phyloP scores from a whole-genome alignment of 768 basidiomycete genomes.

The Collybiopsis confluens region DNA sequence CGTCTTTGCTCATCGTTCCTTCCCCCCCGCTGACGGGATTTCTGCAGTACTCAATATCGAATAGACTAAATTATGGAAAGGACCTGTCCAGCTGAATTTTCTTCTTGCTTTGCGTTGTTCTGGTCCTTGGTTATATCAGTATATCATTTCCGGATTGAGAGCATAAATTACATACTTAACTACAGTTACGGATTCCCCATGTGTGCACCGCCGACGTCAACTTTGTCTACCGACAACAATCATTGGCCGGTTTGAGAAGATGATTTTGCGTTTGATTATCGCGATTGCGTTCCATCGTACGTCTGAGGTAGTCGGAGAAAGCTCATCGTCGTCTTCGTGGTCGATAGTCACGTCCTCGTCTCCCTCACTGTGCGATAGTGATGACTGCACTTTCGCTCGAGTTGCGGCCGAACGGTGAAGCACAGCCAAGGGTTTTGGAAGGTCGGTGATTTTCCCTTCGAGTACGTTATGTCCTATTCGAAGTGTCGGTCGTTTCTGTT shows the following conservation, averaged over 20 bases:
- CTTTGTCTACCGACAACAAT: conserved; percentile 42
- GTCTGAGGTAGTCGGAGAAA: conserved; percentile 4
- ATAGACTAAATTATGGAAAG: conserved; percentile 1
- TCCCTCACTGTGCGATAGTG: too few species aligned
- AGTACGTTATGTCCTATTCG: conserved; percentile 86
- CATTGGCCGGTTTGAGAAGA: conserved; percentile 82
- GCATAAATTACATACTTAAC: too few species aligned
- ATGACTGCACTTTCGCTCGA: conserved; percentile 9
- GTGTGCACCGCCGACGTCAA: too few species aligned
- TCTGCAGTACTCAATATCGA: background rate
- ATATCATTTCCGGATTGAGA: too few species aligned
- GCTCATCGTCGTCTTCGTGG: conserved; percentile 6
- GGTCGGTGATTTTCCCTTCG: conserved; percentile 74
- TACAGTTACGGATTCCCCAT: too few species aligned
- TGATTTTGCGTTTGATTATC: conserved; percentile 75
- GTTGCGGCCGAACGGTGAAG: conserved; percentile 57
- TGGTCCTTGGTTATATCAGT: too few species aligned
- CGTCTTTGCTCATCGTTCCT: background rate
- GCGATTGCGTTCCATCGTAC: conserved; percentile 59
- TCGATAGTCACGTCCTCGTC: background rate
- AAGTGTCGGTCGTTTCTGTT: conserved; percentile 73
- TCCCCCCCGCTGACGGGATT: too few species aligned
- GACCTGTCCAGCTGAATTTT: background rate
- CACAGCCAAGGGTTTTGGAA: conserved; percentile 81
- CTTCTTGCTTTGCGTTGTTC: too few species aligned